Base-by-base conservation (phyloP, 768 basidiomycete genomes). In the Sarcomyxa edulis region DNA sequence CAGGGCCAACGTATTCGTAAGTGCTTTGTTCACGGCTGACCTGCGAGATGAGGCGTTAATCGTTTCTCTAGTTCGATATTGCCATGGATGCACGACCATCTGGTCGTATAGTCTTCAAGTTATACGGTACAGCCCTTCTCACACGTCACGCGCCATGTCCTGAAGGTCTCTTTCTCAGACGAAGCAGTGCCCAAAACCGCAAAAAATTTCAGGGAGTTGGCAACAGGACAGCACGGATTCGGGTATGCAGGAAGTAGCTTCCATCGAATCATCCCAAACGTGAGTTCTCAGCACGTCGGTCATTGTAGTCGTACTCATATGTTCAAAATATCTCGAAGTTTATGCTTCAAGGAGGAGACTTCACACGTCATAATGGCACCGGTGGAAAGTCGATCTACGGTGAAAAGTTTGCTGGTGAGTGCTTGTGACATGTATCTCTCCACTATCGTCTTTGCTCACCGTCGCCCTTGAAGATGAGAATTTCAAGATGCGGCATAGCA, bases 331-430 rank as follows among this genome's bases (percentile, higher is more conserved):
- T 14, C 18, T 24, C 45, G 6, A 42, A 75, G 74, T 88, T 86
- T 65, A 91, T 91, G 88, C 59, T 85, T 32, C 89, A 91, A 58
- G 90, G 87, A 18, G 90, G 90, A 18, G 90, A 93, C 62, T 90
- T 91, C 60, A 88, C 85, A 21, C 54, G 62, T 7, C 68, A 74
- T 46, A 76, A 89, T 45, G 85, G 85, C 21, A 89, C 84, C 0
- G 86, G 89, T 23, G 86, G 86, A n/a, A 71, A 80, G 58, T 89
- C 85, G 10, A 89, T 91, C 56, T 94, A 90, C 49, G 91, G 90
- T 23, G 70, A 74, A 42, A 81, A 78, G 54, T 93, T 94, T 60
- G 59, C 66, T 29, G 78, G 86, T 87, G 28, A 33, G 76, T 49
- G 7, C 19, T 6, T 19, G 27, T 19, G 18, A 4, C 31, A 18